Conservation (phyloP, 805 yeast genomes). For the Cyberlindnera misumaiensis region DNA sequence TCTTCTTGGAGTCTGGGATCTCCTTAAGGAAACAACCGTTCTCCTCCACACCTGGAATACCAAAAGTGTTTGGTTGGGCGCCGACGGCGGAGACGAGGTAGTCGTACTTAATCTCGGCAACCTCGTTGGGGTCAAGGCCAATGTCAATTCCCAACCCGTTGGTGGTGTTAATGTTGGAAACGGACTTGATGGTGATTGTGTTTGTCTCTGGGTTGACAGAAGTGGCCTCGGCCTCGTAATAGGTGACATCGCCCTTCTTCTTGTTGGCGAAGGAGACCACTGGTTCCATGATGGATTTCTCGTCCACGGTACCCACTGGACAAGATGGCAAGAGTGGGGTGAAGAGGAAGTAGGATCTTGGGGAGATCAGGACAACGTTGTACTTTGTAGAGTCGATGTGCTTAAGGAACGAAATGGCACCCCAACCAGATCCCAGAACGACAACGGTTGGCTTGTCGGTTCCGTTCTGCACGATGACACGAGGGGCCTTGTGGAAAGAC, state of each 20-base stretch:
- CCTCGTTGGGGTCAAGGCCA: slow-evolving; percentile 32
- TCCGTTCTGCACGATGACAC: slow-evolving; percentile 27
- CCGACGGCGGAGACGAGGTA: slow-evolving; percentile 88
- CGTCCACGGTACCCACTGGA: slow-evolving; percentile 86
- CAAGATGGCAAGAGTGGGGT: slow-evolving; percentile 91
- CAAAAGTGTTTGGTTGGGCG: slow-evolving; percentile 89
- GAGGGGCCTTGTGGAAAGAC: slow-evolving; percentile 33
- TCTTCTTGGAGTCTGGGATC: slow-evolving; percentile 75
- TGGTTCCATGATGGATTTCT: slow-evolving; percentile 91
- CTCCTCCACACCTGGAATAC: slow-evolving; percentile 85
- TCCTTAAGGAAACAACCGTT: slow-evolving; percentile 86
- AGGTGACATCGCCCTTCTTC: slow-evolving; percentile 68
- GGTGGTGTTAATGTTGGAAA: slow-evolving; percentile 32
- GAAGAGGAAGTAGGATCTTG: slow-evolving; percentile 89
- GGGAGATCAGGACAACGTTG: slow-evolving; percentile 84
- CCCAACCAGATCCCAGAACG: slow-evolving; percentile 90
- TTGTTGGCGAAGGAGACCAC: slow-evolving; percentile 81
- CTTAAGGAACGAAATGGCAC: slow-evolving; percentile 79
- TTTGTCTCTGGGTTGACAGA: slow-evolving; percentile 71
- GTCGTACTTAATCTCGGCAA: slow-evolving; percentile 56
- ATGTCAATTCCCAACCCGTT: slow-evolving; percentile 24
- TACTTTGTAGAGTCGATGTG: slow-evolving; percentile 80
- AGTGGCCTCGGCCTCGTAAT: slow-evolving; percentile 88
- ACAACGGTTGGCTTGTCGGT: slow-evolving; percentile 42
- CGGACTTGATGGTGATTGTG: slow-evolving; percentile 52